Percentiles rank a stretch among this genome's conserved stretches.
Conservation (phyloP, 768 basidiomycete species). For the Cytidiella melzeri region DNA sequence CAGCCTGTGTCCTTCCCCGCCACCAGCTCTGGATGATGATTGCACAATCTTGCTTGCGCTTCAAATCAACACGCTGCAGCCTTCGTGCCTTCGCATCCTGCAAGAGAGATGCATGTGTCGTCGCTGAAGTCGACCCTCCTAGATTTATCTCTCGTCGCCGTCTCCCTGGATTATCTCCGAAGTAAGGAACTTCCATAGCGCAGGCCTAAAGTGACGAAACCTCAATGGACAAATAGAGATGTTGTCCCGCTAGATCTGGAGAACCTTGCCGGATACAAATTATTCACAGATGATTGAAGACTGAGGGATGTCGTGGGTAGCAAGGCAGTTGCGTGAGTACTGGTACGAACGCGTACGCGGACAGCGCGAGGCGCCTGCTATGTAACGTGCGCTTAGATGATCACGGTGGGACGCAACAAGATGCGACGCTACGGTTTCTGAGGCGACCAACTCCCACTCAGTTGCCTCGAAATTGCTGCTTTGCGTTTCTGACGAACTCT, state of each 20-base stretch:
- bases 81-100: slow-evolving; percentile 57
- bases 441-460: no score
- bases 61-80: slow-evolving; percentile 48
- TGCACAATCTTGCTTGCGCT: slow-evolving; percentile 53
- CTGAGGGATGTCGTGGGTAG: not conserved
- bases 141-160: slow-evolving; percentile 66
- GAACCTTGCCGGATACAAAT: not conserved
- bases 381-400: no score
- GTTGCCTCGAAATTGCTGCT: no score
- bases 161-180: slow-evolving; percentile 35
- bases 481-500: no score
- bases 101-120: slow-evolving; percentile 48
- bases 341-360: not conserved
- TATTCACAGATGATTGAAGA: not conserved
- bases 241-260: not conserved
- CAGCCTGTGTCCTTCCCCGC: slow-evolving; percentile 43
- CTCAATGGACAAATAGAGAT: not conserved
- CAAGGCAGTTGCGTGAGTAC: not conserved
- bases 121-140: slow-evolving; percentile 51
- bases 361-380: not conserved
- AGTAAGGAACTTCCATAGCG: slow-evolving; percentile 30
- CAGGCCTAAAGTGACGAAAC: not conserved
- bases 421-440: no score
- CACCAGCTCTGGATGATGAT: slow-evolving; percentile 65
- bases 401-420: no score